Conservation (phyloP, 805 yeast genomes). For the Candida ponderosae region DNA sequence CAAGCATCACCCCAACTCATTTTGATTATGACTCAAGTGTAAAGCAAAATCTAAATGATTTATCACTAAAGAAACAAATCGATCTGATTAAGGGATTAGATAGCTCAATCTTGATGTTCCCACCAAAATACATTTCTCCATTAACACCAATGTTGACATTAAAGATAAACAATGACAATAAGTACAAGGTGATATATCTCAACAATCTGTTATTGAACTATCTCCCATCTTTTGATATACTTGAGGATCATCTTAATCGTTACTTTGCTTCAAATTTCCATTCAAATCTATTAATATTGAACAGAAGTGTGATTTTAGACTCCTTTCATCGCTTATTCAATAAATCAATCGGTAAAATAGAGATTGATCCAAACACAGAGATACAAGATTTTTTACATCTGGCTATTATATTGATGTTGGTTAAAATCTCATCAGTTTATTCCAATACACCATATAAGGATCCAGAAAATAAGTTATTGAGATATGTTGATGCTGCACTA, state of each 20-base stretch:
- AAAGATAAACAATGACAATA: slow-evolving; percentile 2
- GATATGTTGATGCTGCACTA: slow-evolving; percentile 10
- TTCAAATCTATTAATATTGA: slow-evolving; percentile 9
- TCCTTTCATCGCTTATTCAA: slow-evolving; percentile 8
- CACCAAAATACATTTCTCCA: slow-evolving; percentile 2
- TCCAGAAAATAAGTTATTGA: slow-evolving; percentile 4
- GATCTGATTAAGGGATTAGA: background rate
- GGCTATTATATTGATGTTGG: slow-evolving; percentile 7
- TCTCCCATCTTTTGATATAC: slow-evolving; percentile 6
- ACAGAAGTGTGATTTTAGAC: slow-evolving; percentile 1
- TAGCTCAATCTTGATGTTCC: background rate
- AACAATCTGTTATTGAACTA: slow-evolving; percentile 1
- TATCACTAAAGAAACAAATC: background rate
- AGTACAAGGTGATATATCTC: slow-evolving; percentile 1
- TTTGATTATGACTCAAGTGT: background rate
- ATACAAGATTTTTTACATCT: slow-evolving; percentile 10
- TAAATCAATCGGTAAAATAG: slow-evolving; percentile 2
- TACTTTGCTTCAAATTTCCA: slow-evolving; percentile 10
- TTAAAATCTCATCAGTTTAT: slow-evolving; percentile 12
- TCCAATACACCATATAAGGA: slow-evolving; percentile 6
- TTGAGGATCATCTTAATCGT: slow-evolving; percentile 8
- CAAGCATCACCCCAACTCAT: no score
- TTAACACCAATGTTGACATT: slow-evolving; percentile 3
- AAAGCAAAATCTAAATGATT: background rate
- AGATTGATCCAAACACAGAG: slow-evolving; percentile 6